Evolutionary conservation across 768 basidiomycete genomes (phyloP), one percentile per base, ranked within the genome.

Genomic region (Terana coerulea): DNA sequence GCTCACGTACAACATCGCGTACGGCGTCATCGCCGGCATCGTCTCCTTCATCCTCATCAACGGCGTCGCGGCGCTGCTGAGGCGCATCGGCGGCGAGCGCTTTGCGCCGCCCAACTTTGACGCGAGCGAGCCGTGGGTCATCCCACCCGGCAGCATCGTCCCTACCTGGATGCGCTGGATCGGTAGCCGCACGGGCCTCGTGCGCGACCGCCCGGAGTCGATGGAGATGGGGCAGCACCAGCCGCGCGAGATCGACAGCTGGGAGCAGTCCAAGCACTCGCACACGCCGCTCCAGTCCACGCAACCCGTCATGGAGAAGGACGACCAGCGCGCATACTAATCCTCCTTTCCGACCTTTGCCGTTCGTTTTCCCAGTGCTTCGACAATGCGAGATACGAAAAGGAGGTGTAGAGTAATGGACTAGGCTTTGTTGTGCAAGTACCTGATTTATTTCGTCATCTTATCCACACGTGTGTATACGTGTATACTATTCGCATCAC

Each of bases 1-100:
- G 9, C 68, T 89, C 17, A 80, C 85, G 12, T 87, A 81, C 76
- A 90, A 90, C 74, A 91, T 93, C 62, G 89, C 91, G 34, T 91
- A 93, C 62, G 91, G 91, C 58, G 86, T 93, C 64, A 91, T 94
- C 56, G 82, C 86, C 0, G 91, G 91, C 30, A 73, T 94, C 46
- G 43, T 75, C 31, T 79, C 83, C 12, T 91, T 89, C 65, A 60
- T 88, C 41, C 54, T 89, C 50, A 70, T 94, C 52, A 93, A 94
- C 62, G 85, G 83, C 35, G 70, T 83, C 43, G 80, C 88, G 6
- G 77, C 79, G 64, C 17, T 75, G 14, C 39, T 91, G 50, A 75
- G 70, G 60, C 84, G 78, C 59, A 53, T 77, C 24, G 71, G 80
- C 4, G 65, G 75, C n/a, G 84, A 77, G n/a, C 75, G 80, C 29